Evolutionary conservation across 768 basidiomycete species (phyloP).

Genomic region (Auricularia heimuer): DNA sequence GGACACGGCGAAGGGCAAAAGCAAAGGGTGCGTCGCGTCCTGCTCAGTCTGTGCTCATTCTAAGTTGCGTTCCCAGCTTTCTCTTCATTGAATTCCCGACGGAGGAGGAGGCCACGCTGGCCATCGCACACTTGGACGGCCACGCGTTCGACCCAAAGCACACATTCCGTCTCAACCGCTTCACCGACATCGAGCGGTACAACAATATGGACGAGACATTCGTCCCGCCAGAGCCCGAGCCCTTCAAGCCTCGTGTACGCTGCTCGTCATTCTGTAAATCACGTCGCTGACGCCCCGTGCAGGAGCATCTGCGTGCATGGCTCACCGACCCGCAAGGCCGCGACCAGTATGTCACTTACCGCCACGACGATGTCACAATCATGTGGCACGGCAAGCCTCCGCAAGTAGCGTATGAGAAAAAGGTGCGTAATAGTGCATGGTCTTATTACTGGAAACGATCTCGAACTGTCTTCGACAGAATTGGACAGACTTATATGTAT

Average conservation of each 20-base stretch:
- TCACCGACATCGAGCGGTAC: conserved; percentile 83
- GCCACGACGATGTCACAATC: conserved; percentile 83
- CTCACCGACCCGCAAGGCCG: conserved; percentile 85
- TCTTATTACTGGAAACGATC: no score
- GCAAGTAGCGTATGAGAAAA: conserved; percentile 62
- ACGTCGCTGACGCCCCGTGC: not conserved
- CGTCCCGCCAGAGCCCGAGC: conserved; percentile 60
- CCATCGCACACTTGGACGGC: conserved; percentile 57
- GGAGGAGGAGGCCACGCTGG: conserved; percentile 59
- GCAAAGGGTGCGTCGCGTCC: conserved; percentile 66
- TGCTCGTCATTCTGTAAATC: not conserved
- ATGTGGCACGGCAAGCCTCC: conserved; percentile 90
- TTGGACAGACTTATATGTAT: conserved; percentile 95
- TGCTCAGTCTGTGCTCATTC: conserved; percentile 6
- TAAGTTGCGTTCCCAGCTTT: conserved; percentile 38
- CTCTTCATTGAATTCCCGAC: conserved; percentile 73
- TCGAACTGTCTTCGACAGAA: conserved; percentile 36
- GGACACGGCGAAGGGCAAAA: conserved; percentile 72
- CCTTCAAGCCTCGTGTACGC: conserved; percentile 66
- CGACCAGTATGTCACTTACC: conserved; percentile 92
- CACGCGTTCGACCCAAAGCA: conserved; percentile 84
- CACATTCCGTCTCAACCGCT: conserved; percentile 75
- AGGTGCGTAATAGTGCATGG: conserved; percentile 35
- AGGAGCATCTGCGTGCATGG: conserved; percentile 97
- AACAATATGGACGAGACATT: conserved; percentile 69